Conservation (phyloP, 306 rosid species). For the Albizia julibrissin region DNA sequence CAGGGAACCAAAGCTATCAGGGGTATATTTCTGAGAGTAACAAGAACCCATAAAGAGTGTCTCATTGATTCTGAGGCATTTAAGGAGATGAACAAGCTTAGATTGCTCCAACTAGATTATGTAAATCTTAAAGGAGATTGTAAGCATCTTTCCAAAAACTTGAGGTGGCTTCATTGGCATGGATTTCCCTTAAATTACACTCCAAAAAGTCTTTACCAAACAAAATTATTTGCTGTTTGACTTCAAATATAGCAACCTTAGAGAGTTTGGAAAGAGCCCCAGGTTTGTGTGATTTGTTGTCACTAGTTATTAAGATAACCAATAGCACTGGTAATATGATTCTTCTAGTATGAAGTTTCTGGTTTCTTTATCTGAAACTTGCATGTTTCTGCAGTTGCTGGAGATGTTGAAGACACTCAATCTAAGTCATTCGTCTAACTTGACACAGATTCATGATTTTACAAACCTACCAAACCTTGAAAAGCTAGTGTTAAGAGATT, state of each 20-base stretch:
- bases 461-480: not conserved
- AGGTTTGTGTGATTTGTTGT: slow-evolving; percentile 24
- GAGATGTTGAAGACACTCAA: not conserved
- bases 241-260: slow-evolving; percentile 38
- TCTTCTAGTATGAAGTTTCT: not conserved
- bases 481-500: not conserved
- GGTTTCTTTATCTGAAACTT: not conserved
- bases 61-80: slow-evolving; percentile 36
- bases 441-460: not conserved
- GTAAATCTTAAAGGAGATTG: slow-evolving; percentile 33
- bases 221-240: slow-evolving; percentile 36
- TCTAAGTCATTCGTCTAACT: not conserved
- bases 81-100: slow-evolving; percentile 38
- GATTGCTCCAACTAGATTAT: slow-evolving; percentile 38
- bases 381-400: not conserved
- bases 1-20: slow-evolving; percentile 17
- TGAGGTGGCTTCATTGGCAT: slow-evolving; percentile 50
- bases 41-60: not conserved
- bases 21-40: slow-evolving; percentile 18
- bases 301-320: not conserved
- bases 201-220: slow-evolving; percentile 30
- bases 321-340: not conserved
- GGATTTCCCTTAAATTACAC: slow-evolving; percentile 24
- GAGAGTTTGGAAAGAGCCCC: slow-evolving; percentile 36
- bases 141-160: slow-evolving; percentile 24